Percentiles rank a stretch among this genome's conserved stretches.
Evolutionary conservation across 257 asterid genomes (phyloP).

Genomic region (Thymus quinquecostatus): DNA sequence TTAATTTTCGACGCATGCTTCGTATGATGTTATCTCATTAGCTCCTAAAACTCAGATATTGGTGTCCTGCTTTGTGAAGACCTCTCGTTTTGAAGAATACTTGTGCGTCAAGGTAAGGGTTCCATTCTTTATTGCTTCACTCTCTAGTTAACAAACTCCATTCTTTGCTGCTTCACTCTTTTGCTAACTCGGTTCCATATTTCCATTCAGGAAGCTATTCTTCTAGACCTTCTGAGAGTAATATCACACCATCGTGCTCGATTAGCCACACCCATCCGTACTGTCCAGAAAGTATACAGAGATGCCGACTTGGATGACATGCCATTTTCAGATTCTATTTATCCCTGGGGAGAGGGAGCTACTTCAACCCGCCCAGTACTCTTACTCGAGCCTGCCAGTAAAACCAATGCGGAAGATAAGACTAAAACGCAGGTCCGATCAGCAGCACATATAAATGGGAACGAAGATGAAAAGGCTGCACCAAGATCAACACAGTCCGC

Average conservation of each 20-base stretch:
- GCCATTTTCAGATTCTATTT: conserved; percentile 62
- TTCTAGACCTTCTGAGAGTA: conserved; percentile 87
- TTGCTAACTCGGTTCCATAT: not conserved
- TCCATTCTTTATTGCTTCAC: conserved; percentile 22
- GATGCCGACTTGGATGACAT: conserved; percentile 71
- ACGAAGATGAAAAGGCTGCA: conserved; percentile 56
- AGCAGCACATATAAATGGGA: conserved; percentile 40
- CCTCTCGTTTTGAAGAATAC: conserved; percentile 90
- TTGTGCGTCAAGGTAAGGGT: conserved; percentile 87
- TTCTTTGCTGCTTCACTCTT: conserved; percentile 24
- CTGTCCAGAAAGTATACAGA: conserved; percentile 69
- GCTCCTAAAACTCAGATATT: conserved; percentile 61
- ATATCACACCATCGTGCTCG: conserved; percentile 92
- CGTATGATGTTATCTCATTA: conserved; percentile 29
- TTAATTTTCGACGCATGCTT: conserved; percentile 16
- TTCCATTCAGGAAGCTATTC: conserved; percentile 65
- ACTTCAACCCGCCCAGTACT: conserved; percentile 52
- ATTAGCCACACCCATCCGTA: conserved; percentile 96
- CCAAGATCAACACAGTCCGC: conserved; percentile 40
- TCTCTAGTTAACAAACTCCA: conserved; percentile 8
- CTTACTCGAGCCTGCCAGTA: conserved; percentile 75
- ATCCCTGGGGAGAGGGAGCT: conserved; percentile 40
- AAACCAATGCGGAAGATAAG: conserved; percentile 70
- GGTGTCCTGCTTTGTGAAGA: conserved; percentile 97
- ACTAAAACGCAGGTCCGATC: conserved; percentile 56